phyloP scores from a whole-genome alignment of 108 stramenopile genomes.

The Parietichytrium sp. region DNA sequence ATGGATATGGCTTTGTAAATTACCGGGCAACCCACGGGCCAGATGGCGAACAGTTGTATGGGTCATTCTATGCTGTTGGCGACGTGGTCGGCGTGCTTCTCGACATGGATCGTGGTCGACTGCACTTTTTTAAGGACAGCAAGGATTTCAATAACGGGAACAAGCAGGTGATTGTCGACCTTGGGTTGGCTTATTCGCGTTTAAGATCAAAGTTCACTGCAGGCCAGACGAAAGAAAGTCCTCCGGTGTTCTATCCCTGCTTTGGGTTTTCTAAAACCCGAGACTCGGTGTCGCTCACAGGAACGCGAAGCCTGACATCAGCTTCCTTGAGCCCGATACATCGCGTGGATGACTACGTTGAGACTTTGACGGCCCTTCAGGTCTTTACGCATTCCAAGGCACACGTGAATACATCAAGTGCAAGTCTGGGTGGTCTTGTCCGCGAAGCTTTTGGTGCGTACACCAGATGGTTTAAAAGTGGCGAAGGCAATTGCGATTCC shows the following conservation, averaged over 20 bases:
- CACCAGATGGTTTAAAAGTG: no score
- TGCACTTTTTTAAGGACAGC: slow-evolving; percentile 39
- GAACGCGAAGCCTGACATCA: neutral
- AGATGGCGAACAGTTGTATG: slow-evolving; percentile 39
- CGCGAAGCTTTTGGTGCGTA: no score
- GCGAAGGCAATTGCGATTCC: no score
- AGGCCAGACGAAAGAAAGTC: neutral
- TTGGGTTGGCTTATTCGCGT: neutral
- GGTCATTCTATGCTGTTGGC: slow-evolving; percentile 26
- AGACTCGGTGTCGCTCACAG: neutral
- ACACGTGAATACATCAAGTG: no score
- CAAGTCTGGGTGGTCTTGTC: no score
- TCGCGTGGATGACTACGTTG: neutral
- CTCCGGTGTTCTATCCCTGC: slow-evolving; percentile 37
- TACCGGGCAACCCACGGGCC: slow-evolving; percentile 16
- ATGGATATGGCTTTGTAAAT: slow-evolving; percentile 35
- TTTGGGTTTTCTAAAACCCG: neutral
- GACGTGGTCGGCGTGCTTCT: slow-evolving; percentile 47
- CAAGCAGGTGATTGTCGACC: slow-evolving; percentile 40
- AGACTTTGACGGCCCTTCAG: neutral
- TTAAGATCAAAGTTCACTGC: neutral
- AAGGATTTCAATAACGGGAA: neutral
- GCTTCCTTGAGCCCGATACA: neutral
- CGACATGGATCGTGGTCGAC: slow-evolving; percentile 39
- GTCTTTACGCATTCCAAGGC: neutral